phyloP scores from a whole-genome alignment of 495 filamentous ascomycete species.

The Cercophora newfieldiana region DNA sequence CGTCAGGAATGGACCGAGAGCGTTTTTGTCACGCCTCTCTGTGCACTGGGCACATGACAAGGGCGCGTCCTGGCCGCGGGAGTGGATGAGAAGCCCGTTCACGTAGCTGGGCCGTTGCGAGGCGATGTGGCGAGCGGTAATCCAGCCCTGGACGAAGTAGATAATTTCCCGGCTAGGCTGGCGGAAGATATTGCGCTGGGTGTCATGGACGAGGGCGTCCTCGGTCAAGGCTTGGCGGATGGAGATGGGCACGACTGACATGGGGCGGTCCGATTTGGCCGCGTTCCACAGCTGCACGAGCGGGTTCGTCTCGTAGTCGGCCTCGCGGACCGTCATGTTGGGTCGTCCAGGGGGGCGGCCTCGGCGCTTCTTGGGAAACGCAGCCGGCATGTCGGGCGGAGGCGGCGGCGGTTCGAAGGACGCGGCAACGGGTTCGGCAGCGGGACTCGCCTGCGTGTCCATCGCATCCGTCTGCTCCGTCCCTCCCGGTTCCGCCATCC shows the following conservation, averaged over 20 bases:
- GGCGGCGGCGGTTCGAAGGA: slow-evolving; percentile 4
- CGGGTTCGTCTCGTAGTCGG: slow-evolving; percentile 31
- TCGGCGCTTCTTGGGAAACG: slow-evolving; percentile 35
- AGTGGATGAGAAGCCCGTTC: slow-evolving; percentile 39
- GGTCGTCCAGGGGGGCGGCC: slow-evolving; percentile 37
- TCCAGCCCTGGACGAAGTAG: slow-evolving; percentile 38
- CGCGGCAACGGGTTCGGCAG: background rate
- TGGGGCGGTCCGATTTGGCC: slow-evolving; percentile 27
- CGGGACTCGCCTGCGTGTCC: slow-evolving; percentile 6
- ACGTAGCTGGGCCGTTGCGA: slow-evolving; percentile 38
- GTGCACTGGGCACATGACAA: slow-evolving; percentile 27
- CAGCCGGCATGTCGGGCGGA: slow-evolving; percentile 21
- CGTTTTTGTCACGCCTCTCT: slow-evolving; percentile 29
- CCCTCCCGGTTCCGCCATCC: slow-evolving; percentile 3
- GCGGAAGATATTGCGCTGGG: slow-evolving; percentile 31
- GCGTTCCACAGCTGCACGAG: slow-evolving; percentile 34
- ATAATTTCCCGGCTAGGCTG: slow-evolving; percentile 33
- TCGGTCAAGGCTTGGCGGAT: slow-evolving; percentile 33
- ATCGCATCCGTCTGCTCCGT: slow-evolving; percentile 6
- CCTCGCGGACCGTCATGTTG: slow-evolving; percentile 32
- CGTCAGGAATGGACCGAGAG: slow-evolving; percentile 33
- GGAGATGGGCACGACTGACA: slow-evolving; percentile 24
- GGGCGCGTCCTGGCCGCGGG: slow-evolving; percentile 31
- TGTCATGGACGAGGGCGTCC: slow-evolving; percentile 31
- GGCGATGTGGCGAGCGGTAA: slow-evolving; percentile 37